A percentile compares a stretch with the other conserved stretches of the same genome.
These are phyloP conservation scores for Ceriops zippeliana DNA, from an alignment of 345 rosid genomes.

Conservation along the genomic window DNA sequence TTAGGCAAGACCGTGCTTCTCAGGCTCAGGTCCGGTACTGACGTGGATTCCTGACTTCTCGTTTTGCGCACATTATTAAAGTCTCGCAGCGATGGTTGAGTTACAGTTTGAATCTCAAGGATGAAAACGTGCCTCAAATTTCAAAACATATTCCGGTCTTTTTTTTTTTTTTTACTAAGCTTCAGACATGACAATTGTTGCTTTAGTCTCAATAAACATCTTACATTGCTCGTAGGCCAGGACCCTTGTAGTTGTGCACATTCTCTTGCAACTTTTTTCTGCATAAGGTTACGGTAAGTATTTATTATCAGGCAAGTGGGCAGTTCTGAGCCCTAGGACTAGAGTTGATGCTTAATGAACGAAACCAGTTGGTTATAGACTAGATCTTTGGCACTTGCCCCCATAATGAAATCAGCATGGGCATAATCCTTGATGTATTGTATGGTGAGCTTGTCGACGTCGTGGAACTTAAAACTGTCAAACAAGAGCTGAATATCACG, in stretches of 20 bases:
- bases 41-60: too few species aligned
- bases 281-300: not conserved
- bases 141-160: too few species aligned
- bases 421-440: constrained; percentile 65
- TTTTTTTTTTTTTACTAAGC: too few species aligned
- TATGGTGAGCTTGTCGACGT: constrained; percentile 50
- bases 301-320: not conserved
- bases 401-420: constrained; percentile 93
- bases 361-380: constrained; percentile 58
- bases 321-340: too few species aligned
- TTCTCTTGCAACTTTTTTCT: not conserved
- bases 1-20: not conserved
- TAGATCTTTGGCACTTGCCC: constrained; percentile 65
- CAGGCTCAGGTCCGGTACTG: too few species aligned
- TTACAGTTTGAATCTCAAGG: too few species aligned
- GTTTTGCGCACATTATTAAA: too few species aligned
- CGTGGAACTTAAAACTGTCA: constrained; percentile 61
- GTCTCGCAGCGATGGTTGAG: too few species aligned
- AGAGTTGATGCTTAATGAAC: constrained; percentile 48
- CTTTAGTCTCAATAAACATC: not conserved
- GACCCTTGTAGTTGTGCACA: not conserved
- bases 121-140: too few species aligned
- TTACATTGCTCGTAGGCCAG: constrained; percentile 1
- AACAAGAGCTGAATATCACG: constrained; percentile 57
- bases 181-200: not conserved